Conservation (phyloP, 106 monocot species). For the Alisma plantagoaquatica region DNA sequence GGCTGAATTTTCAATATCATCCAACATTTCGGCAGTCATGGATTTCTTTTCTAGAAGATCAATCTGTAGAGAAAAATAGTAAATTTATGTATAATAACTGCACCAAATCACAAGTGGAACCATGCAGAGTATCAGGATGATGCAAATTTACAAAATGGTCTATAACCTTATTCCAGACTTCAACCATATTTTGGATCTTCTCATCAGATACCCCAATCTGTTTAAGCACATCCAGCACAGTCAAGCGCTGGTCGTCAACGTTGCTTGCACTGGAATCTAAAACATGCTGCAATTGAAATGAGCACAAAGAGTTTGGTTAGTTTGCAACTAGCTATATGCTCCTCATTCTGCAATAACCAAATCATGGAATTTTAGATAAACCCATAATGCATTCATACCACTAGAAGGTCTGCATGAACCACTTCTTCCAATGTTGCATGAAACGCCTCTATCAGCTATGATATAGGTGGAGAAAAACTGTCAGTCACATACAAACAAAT, state of each 20-base stretch:
- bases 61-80: conserved; percentile 30
- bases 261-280: conserved; percentile 76
- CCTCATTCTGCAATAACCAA: too few species aligned
- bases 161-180: conserved; percentile 99
- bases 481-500: background rate
- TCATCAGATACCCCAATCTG: conserved; percentile 87
- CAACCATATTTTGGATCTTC: conserved; percentile 84
- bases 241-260: conserved; percentile 66
- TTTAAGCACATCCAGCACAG: conserved; percentile 70
- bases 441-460: conserved; percentile 97
- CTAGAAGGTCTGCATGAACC: conserved; percentile 89
- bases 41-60: conserved; percentile 55
- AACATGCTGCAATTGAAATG: conserved; percentile 61
- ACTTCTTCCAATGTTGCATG: conserved; percentile 99
- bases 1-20: conserved; percentile 12
- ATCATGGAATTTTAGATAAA: too few species aligned
- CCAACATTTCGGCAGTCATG: conserved; percentile 9
- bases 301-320: too few species aligned
- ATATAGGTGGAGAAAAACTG: background rate
- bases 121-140: background rate
- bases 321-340: too few species aligned
- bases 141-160: too few species aligned
- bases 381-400: conserved; percentile 43
- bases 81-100: background rate
- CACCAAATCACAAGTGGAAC: background rate